These are phyloP conservation scores for Claviceps cyperi DNA, from an alignment of 2,329 filamentous ascomycete genomes.

Conservation along the genomic window DNA sequence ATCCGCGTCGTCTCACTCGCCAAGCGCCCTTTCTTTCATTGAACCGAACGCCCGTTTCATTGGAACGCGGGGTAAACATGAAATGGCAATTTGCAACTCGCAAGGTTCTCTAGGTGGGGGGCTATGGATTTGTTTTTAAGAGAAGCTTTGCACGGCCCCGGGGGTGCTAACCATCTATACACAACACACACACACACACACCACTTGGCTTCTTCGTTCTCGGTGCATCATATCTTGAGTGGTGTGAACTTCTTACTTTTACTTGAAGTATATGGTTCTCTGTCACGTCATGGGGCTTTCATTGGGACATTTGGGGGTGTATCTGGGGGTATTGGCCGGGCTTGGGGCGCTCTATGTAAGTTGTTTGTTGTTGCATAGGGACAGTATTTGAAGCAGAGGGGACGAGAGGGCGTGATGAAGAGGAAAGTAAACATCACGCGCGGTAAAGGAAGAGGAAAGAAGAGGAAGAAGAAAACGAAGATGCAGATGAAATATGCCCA, in stretches of 20 bases:
- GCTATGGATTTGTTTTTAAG: slow-evolving; percentile 1
- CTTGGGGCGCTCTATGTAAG: slow-evolving; percentile 28
- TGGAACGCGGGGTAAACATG: too few relatives aligned
- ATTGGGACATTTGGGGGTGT: slow-evolving; percentile 23
- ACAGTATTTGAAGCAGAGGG: not conserved
- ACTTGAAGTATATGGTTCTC: too few relatives aligned
- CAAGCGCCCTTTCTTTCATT: not conserved
- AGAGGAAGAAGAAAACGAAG: not conserved
- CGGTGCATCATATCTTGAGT: too few relatives aligned
- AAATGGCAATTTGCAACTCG: too few relatives aligned
- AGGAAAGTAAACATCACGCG: not conserved
- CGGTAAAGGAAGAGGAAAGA: too few relatives aligned
- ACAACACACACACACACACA: too few relatives aligned
- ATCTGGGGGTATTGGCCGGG: slow-evolving; percentile 23
- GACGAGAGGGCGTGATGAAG: too few relatives aligned
- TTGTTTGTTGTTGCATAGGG: not conserved
- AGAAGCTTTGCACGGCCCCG: slow-evolving; percentile 3
- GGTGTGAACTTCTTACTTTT: too few relatives aligned
- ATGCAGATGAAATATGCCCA: too few relatives aligned
- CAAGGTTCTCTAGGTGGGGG: not conserved
- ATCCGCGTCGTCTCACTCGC: slow-evolving; percentile 5
- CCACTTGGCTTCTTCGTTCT: not conserved
- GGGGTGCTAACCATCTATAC: too few relatives aligned
- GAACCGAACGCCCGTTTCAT: too few relatives aligned
- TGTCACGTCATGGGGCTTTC: slow-evolving; percentile 13